Evolutionary conservation across 768 basidiomycete species (phyloP).

Genomic region (Pilatotrama ljubarskyi): DNA sequence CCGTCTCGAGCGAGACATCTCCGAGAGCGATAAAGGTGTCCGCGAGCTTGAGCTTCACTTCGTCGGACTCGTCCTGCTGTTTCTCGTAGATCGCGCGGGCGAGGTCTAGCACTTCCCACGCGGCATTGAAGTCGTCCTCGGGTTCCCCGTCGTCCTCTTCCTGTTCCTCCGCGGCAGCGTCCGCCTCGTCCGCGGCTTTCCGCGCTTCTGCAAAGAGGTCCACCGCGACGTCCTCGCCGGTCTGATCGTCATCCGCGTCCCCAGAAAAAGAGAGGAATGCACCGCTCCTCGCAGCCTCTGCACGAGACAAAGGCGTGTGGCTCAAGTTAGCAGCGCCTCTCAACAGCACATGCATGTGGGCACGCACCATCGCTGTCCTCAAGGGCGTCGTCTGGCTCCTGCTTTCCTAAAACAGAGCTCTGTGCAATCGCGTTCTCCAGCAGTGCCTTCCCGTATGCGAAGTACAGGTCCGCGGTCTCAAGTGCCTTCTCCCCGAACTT

Average conservation of each 20-base stretch:
- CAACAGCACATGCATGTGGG: neutral
- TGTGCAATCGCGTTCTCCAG: slow-evolving; percentile 90
- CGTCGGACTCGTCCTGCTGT: slow-evolving; percentile 56
- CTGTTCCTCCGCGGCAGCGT: slow-evolving; percentile 54
- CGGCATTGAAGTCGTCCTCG: slow-evolving; percentile 97
- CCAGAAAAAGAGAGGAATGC: slow-evolving; percentile 80
- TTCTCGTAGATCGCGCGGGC: slow-evolving; percentile 86
- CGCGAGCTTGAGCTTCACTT: slow-evolving; percentile 77
- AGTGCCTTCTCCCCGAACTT: slow-evolving; percentile 78
- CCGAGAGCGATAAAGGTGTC: slow-evolving; percentile 90
- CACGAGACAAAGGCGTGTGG: slow-evolving; percentile 6
- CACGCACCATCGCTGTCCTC: slow-evolving; percentile 43
- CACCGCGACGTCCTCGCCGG: slow-evolving; percentile 49
- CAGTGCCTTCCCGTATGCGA: slow-evolving; percentile 89
- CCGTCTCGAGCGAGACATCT: slow-evolving; percentile 96
- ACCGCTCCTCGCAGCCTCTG: slow-evolving; percentile 42
- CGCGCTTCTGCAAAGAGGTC: slow-evolving; percentile 64
- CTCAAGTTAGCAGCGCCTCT: neutral
- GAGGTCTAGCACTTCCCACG: slow-evolving; percentile 97
- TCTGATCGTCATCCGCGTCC: slow-evolving; percentile 65
- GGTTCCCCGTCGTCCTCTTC: slow-evolving; percentile 76
- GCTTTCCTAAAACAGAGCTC: slow-evolving; percentile 86
- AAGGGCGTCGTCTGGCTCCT: slow-evolving; percentile 58
- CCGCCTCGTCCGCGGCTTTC: slow-evolving; percentile 47
- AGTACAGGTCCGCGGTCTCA: slow-evolving; percentile 84